Evolutionary conservation across 768 basidiomycete species (phyloP).

Genomic region (Sporobolomyces roseus): DNA sequence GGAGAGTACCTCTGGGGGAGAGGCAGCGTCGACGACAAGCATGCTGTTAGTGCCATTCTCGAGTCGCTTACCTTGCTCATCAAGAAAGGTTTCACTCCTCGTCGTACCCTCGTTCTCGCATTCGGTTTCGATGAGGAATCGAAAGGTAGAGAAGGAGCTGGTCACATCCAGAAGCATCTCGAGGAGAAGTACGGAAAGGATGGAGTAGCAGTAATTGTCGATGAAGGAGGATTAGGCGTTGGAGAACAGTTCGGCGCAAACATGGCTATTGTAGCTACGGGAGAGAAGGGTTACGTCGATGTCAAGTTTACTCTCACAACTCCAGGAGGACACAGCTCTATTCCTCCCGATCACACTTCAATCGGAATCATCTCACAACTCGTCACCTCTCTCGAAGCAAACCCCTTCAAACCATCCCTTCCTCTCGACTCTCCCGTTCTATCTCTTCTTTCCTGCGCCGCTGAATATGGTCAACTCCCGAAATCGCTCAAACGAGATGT

Average conservation of each 20-base stretch:
- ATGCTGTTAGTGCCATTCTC: constrained; percentile 11
- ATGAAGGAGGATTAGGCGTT: constrained; percentile 70
- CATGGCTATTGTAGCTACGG: constrained; percentile 29
- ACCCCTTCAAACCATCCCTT: constrained; percentile 11
- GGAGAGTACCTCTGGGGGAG: constrained; percentile 20
- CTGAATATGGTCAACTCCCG: constrained; percentile 13
- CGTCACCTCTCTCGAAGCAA: constrained; percentile 48
- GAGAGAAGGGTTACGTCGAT: constrained; percentile 58
- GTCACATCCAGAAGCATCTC: constrained; percentile 53
- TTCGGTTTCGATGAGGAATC: constrained; percentile 71
- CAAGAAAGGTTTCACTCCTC: constrained; percentile 61
- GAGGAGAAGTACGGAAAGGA: constrained; percentile 65
- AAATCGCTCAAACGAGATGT: neutral
- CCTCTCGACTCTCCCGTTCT: constrained; percentile 1
- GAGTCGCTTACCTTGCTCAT: constrained; percentile 65
- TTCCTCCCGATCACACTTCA: constrained; percentile 75
- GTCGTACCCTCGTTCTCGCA: constrained; percentile 55
- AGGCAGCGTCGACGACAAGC: constrained; percentile 28
- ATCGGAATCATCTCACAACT: constrained; percentile 75
- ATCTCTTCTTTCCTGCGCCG: constrained; percentile 22
- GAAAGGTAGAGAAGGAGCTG: constrained; percentile 48
- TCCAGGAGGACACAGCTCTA: constrained; percentile 70
- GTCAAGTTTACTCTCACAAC: constrained; percentile 55
- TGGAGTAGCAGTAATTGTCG: constrained; percentile 71
- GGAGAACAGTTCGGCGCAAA: constrained; percentile 32